phyloP scores from a whole-genome alignment of 768 basidiomycete genomes.

The Tylopilus rubrobrunneus region DNA sequence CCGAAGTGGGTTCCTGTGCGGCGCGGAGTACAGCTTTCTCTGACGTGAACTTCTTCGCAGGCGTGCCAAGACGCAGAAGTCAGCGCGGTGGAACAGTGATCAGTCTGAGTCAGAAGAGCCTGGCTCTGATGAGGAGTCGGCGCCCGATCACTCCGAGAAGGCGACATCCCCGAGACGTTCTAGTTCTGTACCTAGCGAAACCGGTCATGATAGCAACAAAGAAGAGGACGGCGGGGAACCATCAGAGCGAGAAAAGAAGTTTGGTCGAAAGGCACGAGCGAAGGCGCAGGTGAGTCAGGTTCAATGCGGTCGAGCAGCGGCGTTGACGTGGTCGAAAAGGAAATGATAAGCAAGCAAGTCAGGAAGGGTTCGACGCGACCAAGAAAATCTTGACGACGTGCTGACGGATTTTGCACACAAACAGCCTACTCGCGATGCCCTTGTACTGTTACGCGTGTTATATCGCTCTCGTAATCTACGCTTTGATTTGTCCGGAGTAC shows the following conservation, averaged over 20 bases:
- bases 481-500: slow-evolving; percentile 2
- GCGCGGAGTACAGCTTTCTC: not conserved
- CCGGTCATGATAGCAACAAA: slow-evolving; percentile 25
- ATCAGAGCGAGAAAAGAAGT: slow-evolving; percentile 31
- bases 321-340: slow-evolving; percentile 18
- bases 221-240: slow-evolving; percentile 27
- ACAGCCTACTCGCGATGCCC: slow-evolving; percentile 4
- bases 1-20: slow-evolving; percentile 20
- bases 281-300: slow-evolving; percentile 36
- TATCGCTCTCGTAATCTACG: slow-evolving; percentile 7
- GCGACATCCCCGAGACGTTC: slow-evolving; percentile 21
- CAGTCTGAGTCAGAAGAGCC: slow-evolving; percentile 28
- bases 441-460: slow-evolving; percentile 17
- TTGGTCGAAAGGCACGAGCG: slow-evolving; percentile 38
- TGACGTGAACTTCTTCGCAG: slow-evolving; percentile 15
- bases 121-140: slow-evolving; percentile 22
- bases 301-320: not conserved
- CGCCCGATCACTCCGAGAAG: slow-evolving; percentile 40
- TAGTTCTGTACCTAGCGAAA: slow-evolving; percentile 40
- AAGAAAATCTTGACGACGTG: slow-evolving; percentile 22
- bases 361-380: slow-evolving; percentile 23
- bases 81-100: slow-evolving; percentile 31
- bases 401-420: slow-evolving; percentile 3
- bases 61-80: slow-evolving; percentile 27
- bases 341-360: slow-evolving; percentile 28